Evolutionary conservation across 305 asterid species (phyloP).

Genomic region (Fraxinus ornus): DNA sequence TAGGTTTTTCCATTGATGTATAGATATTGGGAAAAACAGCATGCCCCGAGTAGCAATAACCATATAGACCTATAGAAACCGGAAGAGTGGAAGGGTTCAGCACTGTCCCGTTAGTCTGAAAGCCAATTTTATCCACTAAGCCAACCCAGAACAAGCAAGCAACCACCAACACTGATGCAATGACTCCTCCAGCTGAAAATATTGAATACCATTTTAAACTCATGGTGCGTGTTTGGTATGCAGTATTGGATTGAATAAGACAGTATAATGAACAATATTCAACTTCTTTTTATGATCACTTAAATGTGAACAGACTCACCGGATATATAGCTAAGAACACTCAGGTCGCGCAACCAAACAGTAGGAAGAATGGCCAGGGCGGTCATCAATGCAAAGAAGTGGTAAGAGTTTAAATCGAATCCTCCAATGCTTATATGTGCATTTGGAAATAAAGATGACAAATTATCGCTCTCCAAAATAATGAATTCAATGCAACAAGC

Average conservation of each 20-base stretch:
- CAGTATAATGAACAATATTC: background rate
- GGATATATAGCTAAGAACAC: conserved; percentile 84
- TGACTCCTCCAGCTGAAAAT: conserved; percentile 80
- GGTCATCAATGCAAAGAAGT: conserved; percentile 64
- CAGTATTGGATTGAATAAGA: background rate
- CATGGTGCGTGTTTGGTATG: background rate
- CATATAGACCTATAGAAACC: conserved; percentile 87
- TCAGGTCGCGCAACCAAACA: conserved; percentile 68
- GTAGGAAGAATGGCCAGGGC: conserved; percentile 86
- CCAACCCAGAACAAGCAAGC: conserved; percentile 81
- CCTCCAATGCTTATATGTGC: conserved; percentile 65
- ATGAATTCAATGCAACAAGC: conserved; percentile 87
- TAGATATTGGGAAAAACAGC: conserved; percentile 91
- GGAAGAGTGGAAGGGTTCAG: conserved; percentile 81
- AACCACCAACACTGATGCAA: conserved; percentile 81
- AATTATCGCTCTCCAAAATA: conserved; percentile 80
- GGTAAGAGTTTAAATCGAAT: conserved; percentile 45
- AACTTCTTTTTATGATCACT: background rate
- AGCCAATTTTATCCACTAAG: conserved; percentile 65
- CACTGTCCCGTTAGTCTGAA: conserved; percentile 44
- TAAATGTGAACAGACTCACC: conserved; percentile 42
- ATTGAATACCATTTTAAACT: background rate
- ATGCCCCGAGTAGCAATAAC: conserved; percentile 91
- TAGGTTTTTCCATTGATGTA: conserved; percentile 72
- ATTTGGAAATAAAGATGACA: conserved; percentile 80